Percentiles rank a stretch among this genome's conserved stretches.
Conservation (phyloP, 2,329 filamentous ascomycete species). For the Exserohilum turcica region DNA sequence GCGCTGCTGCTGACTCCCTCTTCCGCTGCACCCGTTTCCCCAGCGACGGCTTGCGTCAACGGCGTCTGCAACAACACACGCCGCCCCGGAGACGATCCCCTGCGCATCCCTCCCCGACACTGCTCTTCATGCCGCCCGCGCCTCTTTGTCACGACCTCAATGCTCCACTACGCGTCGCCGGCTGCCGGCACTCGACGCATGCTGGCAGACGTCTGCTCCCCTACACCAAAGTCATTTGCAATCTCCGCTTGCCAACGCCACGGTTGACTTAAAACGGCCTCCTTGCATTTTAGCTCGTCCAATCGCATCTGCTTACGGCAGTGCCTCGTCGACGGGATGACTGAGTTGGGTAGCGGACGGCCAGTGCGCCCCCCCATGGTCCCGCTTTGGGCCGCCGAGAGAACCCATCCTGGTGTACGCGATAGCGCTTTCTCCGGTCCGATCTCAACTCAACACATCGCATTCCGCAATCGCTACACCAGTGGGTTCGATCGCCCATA, state of each 20-base stretch:
- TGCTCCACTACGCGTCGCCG: conserved; percentile 1
- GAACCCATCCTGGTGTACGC: neutral
- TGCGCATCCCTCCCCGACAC: conserved; percentile 8
- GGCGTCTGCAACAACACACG: neutral
- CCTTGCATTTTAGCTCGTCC: conserved; percentile 15
- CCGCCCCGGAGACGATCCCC: conserved; percentile 2
- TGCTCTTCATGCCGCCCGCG: neutral
- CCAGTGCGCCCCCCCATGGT: conserved; percentile 1
- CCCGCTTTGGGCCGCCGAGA: neutral
- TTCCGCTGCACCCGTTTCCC: neutral
- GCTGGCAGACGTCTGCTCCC: conserved; percentile 3
- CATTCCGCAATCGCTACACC: neutral
- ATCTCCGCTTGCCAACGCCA: conserved; percentile 32
- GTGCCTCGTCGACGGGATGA: neutral
- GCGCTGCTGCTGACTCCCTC: no score
- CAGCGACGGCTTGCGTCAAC: conserved; percentile 4
- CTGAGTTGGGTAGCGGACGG: neutral
- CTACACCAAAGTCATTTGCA: conserved; percentile 10
- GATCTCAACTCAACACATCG: neutral
- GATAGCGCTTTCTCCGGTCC: neutral
- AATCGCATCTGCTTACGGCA: conserved; percentile 17
- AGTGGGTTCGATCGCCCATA: neutral
- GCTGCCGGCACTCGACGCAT: conserved; percentile 1
- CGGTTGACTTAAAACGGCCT: conserved; percentile 6
- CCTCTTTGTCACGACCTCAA: neutral